Base-by-base conservation (phyloP, 23 red algal genomes). In the Cyanidiococcus yangmingshanensis region DNA sequence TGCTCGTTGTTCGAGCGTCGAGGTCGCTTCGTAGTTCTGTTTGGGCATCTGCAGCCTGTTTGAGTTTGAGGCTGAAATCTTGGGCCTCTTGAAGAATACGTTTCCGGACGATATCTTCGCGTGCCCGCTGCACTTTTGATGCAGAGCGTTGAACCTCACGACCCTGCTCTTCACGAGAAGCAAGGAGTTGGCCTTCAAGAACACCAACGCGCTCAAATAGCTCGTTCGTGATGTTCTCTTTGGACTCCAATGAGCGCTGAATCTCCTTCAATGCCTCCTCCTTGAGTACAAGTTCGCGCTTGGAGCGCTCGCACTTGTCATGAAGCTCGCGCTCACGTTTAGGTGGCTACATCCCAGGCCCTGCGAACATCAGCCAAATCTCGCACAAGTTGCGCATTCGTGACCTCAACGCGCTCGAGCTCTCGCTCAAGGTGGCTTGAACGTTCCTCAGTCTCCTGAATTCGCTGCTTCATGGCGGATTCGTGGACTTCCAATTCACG, bases 41-140 rank as follows among this genome's bases (percentile, higher is more conserved):
- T 35, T 71, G 63, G 63, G n/a, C 32, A 12, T 25, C 32, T 12
- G n/a, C 32, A 29, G 63, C 63, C 63, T 71, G n/a, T 35, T 71
- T 35, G 16, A 71, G 63, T 71, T 71, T 71, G 63, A 30, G 3
- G 63, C 27, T 35, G 63, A 71, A 71, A 27, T 71, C 63, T 25
- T 71, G 63, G 3, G 63, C 63, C 63, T 71, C 63, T 71, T 71
- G 63, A 29, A 71, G 63, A 25, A 71, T 2, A 29, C 63, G 63
- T 71, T 71, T 25, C 7, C 63, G 63, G n/a, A 71, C 32, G 63
- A 2, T 71, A 35, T 35, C n/a, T 29, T 32, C n/a, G 12, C 63
- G 63, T 35, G 12, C 32, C 27, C 3, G n/a, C 32, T 35, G 63
- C 27, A 7, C 12, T 35, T 71, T 25, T 7, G 63, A 25, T 29